Evolutionary conservation across 768 basidiomycete species (phyloP).

Genomic region (Suillus americanus): DNA sequence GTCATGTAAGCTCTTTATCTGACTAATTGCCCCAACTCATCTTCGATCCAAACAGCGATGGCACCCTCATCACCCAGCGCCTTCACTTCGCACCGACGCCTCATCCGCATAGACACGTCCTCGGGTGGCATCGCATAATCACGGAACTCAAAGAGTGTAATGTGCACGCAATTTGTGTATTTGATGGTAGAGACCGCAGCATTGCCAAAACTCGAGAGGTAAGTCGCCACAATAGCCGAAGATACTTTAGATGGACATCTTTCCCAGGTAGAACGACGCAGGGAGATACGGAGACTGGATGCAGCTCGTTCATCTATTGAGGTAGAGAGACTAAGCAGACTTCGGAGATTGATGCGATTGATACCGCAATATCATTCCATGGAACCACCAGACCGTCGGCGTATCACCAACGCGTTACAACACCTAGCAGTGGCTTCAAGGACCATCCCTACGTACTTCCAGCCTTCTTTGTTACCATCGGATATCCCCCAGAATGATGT

Average conservation of each 20-base stretch:
- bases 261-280: constrained; percentile 55
- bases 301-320: constrained; percentile 58
- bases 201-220: constrained; percentile 75
- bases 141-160: constrained; percentile 57
- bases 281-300: constrained; percentile 46
- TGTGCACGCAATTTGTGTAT: constrained; percentile 71
- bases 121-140: constrained; percentile 76
- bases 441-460: constrained; percentile 10
- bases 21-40: constrained; percentile 8
- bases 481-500: constrained; percentile 1
- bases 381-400: constrained; percentile 26
- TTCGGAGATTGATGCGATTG: constrained; percentile 42
- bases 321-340: constrained; percentile 52
- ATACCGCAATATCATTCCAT: constrained; percentile 40
- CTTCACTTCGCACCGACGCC: constrained; percentile 71
- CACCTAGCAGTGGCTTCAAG: constrained; percentile 10
- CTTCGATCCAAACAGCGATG: constrained; percentile 54
- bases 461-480: constrained; percentile 10
- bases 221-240: constrained; percentile 13
- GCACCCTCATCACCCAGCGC: constrained; percentile 81
- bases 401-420: constrained; percentile 26
- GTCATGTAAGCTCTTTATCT: constrained; percentile 57
- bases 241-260: constrained; percentile 5
- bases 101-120: constrained; percentile 65
- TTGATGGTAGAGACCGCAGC: constrained; percentile 71